Base-by-base conservation (phyloP, 495 filamentous ascomycete genomes). In the Daldinia decipiens region DNA sequence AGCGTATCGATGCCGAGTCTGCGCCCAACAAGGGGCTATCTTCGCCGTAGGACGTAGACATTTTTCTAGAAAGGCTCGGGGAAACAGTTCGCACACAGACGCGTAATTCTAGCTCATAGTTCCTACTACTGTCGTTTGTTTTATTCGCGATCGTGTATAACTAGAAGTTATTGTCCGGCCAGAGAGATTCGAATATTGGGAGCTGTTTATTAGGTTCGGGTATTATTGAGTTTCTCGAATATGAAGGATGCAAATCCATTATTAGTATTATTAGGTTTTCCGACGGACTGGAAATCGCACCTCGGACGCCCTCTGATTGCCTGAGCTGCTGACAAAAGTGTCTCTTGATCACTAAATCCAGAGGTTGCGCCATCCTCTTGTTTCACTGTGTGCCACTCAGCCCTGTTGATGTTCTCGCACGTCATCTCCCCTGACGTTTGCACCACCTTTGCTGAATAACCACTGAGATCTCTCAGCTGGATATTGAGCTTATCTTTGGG, bases 291-390 rank as follows among this genome's bases (percentile, higher is more conserved):
- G 24, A 60, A 34, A 31, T 57, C 17, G 59, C 63, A 47, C 56
- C 45, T 61, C 45, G 2, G 47, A 65, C 34, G 61, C 64, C 70
- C 68, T 72, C 54, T 72, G 55, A 68, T 47, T 36, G 15, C 24
- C 19, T 47, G 60, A 68, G 43, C 56, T 72, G 70, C 70, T 72
- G 70, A 72, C 70, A 72, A 72, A 72, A 65, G 32, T 36, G 63
- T 24, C 63, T 60, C 59, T 72, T 60, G 69, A 72, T 59, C 63
- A 59, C 50, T 57, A 19, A 57, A 61, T 67, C 26, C 21, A 45
- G 58, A 66, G 39, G 70, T 72, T 72, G 70, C 70, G 65, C 65
- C 67, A 72, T 72, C 70, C 56, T 64, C 26, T 34, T 65, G 70
- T 68, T 65, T 72, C 70, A 68, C 65, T 54, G 38, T 45, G 32